These are phyloP conservation scores for Penicillium salamii DNA, from an alignment of 495 filamentous ascomycete genomes.

Conservation along the genomic window DNA sequence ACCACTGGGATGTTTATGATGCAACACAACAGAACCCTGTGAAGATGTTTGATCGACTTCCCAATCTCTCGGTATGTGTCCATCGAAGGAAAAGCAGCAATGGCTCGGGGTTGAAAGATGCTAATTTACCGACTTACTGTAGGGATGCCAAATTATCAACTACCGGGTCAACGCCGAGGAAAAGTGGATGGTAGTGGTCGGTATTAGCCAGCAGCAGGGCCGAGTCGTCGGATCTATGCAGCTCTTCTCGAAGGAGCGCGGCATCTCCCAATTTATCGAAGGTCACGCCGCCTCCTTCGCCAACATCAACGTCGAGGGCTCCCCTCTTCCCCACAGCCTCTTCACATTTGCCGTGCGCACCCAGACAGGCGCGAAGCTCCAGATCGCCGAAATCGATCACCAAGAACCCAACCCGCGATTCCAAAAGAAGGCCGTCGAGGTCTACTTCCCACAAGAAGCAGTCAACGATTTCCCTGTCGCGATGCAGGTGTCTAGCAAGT, in stretches of 20 bases:
- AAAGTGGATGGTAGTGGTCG: conserved; percentile 97
- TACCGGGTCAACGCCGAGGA: conserved; percentile 94
- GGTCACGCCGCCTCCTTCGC: conserved; percentile 96
- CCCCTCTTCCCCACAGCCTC: conserved; percentile 84
- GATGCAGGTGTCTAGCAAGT: conserved; percentile 94
- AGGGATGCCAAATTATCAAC: conserved; percentile 99
- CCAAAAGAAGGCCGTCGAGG: conserved; percentile 91
- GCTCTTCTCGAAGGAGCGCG: conserved; percentile 90
- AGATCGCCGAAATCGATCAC: conserved; percentile 97
- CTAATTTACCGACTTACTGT: conserved; percentile 15
- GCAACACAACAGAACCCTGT: conserved; percentile 69
- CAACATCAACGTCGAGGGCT: conserved; percentile 81
- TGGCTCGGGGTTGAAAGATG: neutral
- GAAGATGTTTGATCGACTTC: conserved; percentile 89
- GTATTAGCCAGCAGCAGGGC: conserved; percentile 88
- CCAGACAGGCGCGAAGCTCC: conserved; percentile 85
- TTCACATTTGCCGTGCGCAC: conserved; percentile 95
- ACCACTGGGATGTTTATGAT: conserved; percentile 96
- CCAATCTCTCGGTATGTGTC: conserved; percentile 67
- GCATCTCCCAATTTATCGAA: conserved; percentile 97
- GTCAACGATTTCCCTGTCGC: conserved; percentile 97
- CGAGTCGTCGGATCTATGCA: conserved; percentile 96
- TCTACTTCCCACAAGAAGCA: conserved; percentile 95
- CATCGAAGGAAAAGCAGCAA: no score
- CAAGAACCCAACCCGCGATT: conserved; percentile 81